Base-by-base conservation (phyloP, 2,329 filamentous ascomycete species). In the Exophiala aquamarina region DNA sequence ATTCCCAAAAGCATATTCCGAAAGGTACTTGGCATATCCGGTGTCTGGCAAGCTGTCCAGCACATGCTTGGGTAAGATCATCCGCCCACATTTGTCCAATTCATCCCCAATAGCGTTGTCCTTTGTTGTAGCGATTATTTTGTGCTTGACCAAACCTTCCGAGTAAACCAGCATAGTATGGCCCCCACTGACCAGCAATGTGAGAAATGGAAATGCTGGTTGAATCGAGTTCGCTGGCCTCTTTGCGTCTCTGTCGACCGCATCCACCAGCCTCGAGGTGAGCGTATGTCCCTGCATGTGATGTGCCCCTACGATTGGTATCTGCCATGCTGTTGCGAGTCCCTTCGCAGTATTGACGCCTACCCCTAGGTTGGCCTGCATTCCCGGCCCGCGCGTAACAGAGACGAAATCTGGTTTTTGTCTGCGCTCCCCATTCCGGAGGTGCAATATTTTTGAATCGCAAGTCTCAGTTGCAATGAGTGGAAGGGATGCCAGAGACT, bases 201-300 rank as follows among this genome's bases (percentile, higher is more conserved):
- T 91, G 26, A 96, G 73, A 65, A 95, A 95, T 1, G 93, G 92
- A 58, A 94, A 96, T 1, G 68, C 61, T 0, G 85, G 86, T 9
- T 40, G 21, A 3, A 35, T 13, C 31, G 35, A 33, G 4, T 32
- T 10, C 6, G 20, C 15, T 17, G 26, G 15, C 3, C 41, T 35
- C 6, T 52, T 56, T 41, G 51, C 42, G 10, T 52, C 54, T 15
- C 50, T 56, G 42, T 73, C 63, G 50, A 92, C 67, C 4, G 87
- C 86, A 23, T 74, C 70, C 3, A 85, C 83, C 33, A 98, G 78
- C 8, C 89, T 78, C 13, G 92, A 87, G 14, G 93, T 97, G 53
- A 98, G 71, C 14, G 93, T 86, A 67, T 98, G 93, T 9, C 91
- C 93, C 66, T 96, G 91, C 93, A 98, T 97, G 67, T 98, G 93